Evolutionary conservation across 371 early-diverging fungal species (phyloP), one percentile per base, ranked within the genome.

Genomic region (Chytridium lagenaria): DNA sequence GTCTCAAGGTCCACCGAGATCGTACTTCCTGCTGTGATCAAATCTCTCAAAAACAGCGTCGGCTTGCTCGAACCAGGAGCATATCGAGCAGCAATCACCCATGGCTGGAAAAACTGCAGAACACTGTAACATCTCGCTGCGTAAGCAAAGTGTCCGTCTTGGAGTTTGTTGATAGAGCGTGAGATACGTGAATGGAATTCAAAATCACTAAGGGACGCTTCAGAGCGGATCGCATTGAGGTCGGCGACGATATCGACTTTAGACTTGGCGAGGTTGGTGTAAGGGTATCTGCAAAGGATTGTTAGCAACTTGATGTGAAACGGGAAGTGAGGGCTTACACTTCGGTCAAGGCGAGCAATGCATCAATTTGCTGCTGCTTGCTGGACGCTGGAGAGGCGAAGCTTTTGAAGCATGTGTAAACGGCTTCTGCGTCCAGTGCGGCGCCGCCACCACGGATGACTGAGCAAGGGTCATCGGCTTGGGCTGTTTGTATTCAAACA

Each of bases 41-140:
- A 10, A 37, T 63, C 63, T 33, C 37, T 63, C 36, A 63, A 33
- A 16, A 10, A 26, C 3, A 63, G 12, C 34, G 33, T 33, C 30
- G 63, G 63, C 30, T 10, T 16, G 10, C 33, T 15, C 30, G 30
- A 5, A 10, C 12, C 63, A 10, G 33, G 10, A 12, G 33, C 19
- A 37, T 63, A 63, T 34, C 36, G 26, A 19, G 36, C 63, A 34
- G 28, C 63, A 2, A 63, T 34, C 12, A 63, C 63, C 63, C 63
- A 63, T 2, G 63, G 63, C 63, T 63, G 63, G 28, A 63, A 10
- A 23, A 63, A 63, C 63, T 63, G 63, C 31, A 10, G 19, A 34
- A 63, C 63, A 7, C 28, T 12, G 36, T 30, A 63, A 33, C 63
- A 63, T 7, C 3, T 15, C 12, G 63, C 36, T 19, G 15, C 30